These are phyloP conservation scores for Acacia concinna DNA, from an alignment of 331 rosid genomes.

Conservation along the genomic window DNA sequence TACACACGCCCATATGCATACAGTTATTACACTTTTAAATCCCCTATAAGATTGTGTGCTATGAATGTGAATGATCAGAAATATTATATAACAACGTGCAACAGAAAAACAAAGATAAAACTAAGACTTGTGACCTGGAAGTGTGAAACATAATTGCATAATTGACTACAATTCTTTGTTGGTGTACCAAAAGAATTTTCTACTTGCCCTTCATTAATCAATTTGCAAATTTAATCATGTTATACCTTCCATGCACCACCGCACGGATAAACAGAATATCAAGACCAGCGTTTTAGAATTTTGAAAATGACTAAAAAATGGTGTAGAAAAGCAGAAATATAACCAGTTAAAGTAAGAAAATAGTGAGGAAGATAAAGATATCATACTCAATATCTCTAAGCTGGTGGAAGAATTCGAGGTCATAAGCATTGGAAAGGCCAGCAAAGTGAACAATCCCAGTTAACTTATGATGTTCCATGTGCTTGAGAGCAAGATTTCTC, in stretches of 20 bases:
- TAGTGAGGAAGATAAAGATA: not conserved
- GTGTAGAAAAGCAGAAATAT: not conserved
- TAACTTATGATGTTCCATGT: constrained; percentile 81
- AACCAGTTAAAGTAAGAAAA: not conserved
- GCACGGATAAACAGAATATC: not conserved
- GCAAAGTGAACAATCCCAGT: constrained; percentile 94
- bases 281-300: too few relatives aligned
- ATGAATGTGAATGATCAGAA: not conserved
- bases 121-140: not conserved
- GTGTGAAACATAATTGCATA: not conserved
- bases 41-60: not conserved
- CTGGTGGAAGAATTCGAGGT: constrained; percentile 79
- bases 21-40: too few relatives aligned
- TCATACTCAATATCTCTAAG: constrained; percentile 86
- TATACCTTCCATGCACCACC: constrained; percentile 1
- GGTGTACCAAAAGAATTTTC: constrained; percentile 1
- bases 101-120: not conserved
- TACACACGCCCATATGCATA: too few relatives aligned
- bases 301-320: too few relatives aligned
- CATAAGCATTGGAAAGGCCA: constrained; percentile 79
- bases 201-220: not conserved
- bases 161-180: not conserved
- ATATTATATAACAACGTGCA: not conserved
- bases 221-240: not conserved
- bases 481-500: constrained; percentile 80